Conservation (phyloP, 2,329 filamentous ascomycete genomes). For the Stylonectria norvegica region DNA sequence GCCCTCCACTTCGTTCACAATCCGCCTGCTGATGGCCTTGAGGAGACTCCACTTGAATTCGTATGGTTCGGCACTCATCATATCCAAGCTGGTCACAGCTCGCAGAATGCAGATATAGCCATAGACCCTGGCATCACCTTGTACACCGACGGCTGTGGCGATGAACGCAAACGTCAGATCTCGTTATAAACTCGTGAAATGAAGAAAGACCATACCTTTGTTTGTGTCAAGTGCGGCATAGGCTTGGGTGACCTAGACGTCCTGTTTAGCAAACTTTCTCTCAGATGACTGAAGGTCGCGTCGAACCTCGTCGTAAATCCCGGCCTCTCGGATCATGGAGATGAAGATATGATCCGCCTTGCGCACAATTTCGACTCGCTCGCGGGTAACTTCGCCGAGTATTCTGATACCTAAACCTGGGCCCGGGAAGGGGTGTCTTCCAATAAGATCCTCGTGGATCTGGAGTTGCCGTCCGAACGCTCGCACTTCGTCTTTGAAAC, state of each 20-base stretch:
- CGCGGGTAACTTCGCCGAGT: constrained; percentile 74
- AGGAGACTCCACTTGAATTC: constrained; percentile 37
- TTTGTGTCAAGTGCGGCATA: constrained; percentile 26
- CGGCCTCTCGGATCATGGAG: constrained; percentile 64
- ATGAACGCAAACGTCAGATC: constrained; percentile 7
- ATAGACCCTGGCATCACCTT: constrained; percentile 29
- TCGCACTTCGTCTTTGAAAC: constrained; percentile 73
- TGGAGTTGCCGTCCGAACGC: constrained; percentile 30
- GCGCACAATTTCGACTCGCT: constrained; percentile 70
- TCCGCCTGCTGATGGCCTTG: constrained; percentile 11
- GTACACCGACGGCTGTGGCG: constrained; percentile 34
- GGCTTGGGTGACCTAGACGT: constrained; percentile 24
- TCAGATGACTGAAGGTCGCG: constrained; percentile 7
- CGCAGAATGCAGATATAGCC: constrained; percentile 29
- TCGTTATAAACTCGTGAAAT: constrained; percentile 2
- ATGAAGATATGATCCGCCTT: constrained; percentile 74
- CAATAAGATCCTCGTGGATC: constrained; percentile 25
- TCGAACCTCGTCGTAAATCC: constrained; percentile 46
- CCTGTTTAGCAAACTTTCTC: constrained; percentile 7
- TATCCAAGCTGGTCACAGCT: constrained; percentile 41
- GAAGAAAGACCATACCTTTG: constrained; percentile 7
- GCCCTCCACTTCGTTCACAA: constrained; percentile 11
- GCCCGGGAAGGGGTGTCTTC: constrained; percentile 70
- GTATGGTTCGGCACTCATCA: constrained; percentile 73
- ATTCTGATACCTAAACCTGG: constrained; percentile 71